A percentile compares a stretch with the other conserved stretches of the same genome.
These are phyloP conservation scores for Vaccinium corymbosum DNA, from an alignment of 148 eudicot genomes.

Conservation along the genomic window DNA sequence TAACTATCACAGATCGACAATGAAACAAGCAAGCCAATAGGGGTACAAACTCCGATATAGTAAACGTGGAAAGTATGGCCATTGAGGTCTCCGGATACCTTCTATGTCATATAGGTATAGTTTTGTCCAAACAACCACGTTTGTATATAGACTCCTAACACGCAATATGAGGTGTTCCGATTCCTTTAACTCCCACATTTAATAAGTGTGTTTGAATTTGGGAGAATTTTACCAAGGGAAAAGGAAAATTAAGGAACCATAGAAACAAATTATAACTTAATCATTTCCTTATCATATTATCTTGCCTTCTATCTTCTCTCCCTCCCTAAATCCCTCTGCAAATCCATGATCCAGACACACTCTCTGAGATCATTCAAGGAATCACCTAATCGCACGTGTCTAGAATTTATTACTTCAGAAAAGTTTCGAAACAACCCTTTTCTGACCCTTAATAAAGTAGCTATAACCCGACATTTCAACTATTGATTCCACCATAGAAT, in stretches of 20 bases:
- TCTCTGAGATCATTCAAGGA: conserved; percentile 1
- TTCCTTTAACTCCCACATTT: not conserved
- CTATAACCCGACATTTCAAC: not conserved
- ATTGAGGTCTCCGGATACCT: not conserved
- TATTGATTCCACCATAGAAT: not conserved
- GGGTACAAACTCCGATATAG: not conserved
- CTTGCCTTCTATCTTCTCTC: not conserved
- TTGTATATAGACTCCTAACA: not conserved
- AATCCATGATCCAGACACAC: not conserved
- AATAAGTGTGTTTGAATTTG: not conserved
- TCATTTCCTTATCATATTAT: not conserved
- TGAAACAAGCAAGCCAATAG: not conserved
- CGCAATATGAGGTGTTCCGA: not conserved
- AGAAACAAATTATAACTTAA: not conserved
- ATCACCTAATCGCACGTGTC: not conserved
- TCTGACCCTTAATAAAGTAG: not conserved
- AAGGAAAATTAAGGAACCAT: not conserved
- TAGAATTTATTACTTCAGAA: not conserved
- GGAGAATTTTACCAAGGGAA: not conserved
- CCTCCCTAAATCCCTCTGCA: not conserved
- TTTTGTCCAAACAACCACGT: not conserved
- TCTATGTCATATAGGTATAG: not conserved
- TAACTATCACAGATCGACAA: not conserved
- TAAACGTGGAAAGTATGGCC: not conserved
- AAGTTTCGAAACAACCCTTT: not conserved